phyloP scores from a whole-genome alignment of 306 rosid species.

The Cucurbita maxima region DNA sequence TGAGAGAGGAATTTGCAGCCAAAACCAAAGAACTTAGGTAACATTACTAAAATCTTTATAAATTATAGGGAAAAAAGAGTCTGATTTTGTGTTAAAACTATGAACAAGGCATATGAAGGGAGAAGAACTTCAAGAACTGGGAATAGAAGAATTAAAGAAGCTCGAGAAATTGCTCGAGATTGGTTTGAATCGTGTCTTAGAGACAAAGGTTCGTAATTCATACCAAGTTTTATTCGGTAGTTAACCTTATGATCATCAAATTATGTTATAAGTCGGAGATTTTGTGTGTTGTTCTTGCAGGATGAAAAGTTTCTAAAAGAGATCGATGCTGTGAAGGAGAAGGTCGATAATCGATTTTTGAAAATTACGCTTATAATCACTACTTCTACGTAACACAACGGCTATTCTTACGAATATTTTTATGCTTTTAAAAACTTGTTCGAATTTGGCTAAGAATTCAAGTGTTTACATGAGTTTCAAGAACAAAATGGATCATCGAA shows the following conservation, averaged over 20 bases:
- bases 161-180: conserved; percentile 5
- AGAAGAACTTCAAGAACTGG: conserved; percentile 7
- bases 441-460: background rate
- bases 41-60: background rate
- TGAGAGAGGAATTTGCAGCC: conserved; percentile 7
- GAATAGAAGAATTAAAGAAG: conserved; percentile 3
- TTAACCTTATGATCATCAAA: background rate
- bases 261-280: background rate
- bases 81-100: background rate
- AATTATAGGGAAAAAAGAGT: background rate
- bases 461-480: no score
- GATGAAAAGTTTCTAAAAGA: conserved; percentile 12
- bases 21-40: conserved; percentile 2
- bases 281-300: background rate
- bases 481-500: background rate
- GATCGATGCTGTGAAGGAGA: conserved; percentile 12
- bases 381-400: no score
- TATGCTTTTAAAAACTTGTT: no score
- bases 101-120: conserved; percentile 8
- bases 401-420: no score
- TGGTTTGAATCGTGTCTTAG: conserved; percentile 1
- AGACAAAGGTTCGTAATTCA: background rate
- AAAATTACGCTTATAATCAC: no score
- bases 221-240: background rate
- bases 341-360: conserved; percentile 7